Base-by-base conservation (phyloP, 345 rosid species). In the Sonneratia alba region DNA sequence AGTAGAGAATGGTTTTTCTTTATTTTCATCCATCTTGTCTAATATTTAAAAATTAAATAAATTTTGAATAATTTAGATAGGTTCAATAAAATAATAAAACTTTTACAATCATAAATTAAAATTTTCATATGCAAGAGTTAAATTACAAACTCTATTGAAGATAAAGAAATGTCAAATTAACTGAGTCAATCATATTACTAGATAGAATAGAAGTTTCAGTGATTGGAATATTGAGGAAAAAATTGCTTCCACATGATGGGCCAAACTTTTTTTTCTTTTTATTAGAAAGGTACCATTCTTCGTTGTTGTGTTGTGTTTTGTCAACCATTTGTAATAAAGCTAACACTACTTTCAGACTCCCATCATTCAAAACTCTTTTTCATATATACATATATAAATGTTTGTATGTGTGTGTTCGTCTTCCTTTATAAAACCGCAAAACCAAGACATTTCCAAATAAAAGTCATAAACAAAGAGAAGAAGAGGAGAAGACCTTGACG, bases 201-300 rank as follows among this genome's bases (percentile, higher is more conserved):
- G 32, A 27, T 27, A 45, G 42, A 64, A 69, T 37, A 48, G 57
- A 36, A 67, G 32, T 40, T 67, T 67, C 7, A 61, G 24, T 59
- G 55, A 6, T 40, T 8, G 67, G 73, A 27, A 47, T 18, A 65
- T 21, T 67, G 71, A 32, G 49, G 6, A n/a, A 24, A 38, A 40
- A 67, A 19, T 38, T 38, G 92, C 84, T 76, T 79, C 90, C 92
- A 79, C 69, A 73, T 37, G 74, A 82, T 85, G 83, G 59, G 81
- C 78, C 88, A 71, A 77, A 62, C 81, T 27, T 27, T 27, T 27
- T 27, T 27, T 27, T 42, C 74, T 77, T 74, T 72, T 5, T 53
- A 3, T 4, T 6, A 82, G 85, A 66, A 75, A 73, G 75, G 56
- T 74, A 8, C 63, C 5, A 8, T 42, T 49, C 8, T 57, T 4